These are phyloP conservation scores for Monosporozyma yasuniensis DNA, from an alignment of 805 yeast species.

Conservation along the genomic window DNA sequence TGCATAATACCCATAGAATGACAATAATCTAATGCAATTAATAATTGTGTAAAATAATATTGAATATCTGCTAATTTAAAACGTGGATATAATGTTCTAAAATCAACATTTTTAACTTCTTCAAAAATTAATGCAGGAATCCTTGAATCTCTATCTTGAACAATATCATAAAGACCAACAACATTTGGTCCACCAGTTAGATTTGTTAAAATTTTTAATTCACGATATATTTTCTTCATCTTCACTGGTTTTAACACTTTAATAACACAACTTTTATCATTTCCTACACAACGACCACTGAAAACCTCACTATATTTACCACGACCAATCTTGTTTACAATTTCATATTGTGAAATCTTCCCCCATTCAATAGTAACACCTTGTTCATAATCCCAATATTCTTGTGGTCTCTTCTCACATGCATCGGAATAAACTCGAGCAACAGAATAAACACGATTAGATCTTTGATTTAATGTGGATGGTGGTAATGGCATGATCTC, in stretches of 20 bases:
- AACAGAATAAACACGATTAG: slow-evolving; percentile 39
- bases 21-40: slow-evolving; percentile 78
- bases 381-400: slow-evolving; percentile 83
- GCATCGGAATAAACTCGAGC: slow-evolving; percentile 73
- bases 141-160: slow-evolving; percentile 67
- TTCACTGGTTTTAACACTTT: slow-evolving; percentile 90
- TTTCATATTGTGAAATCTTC: slow-evolving; percentile 51
- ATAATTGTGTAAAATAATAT: slow-evolving; percentile 70
- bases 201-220: slow-evolving; percentile 78
- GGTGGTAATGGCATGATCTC: slow-evolving; percentile 29
- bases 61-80: slow-evolving; percentile 60
- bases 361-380: slow-evolving; percentile 48
- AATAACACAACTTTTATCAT: slow-evolving; percentile 62
- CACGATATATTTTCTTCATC: slow-evolving; percentile 83
- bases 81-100: slow-evolving; percentile 63
- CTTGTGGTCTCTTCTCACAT: slow-evolving; percentile 54
- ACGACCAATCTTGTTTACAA: slow-evolving; percentile 75
- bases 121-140: slow-evolving; percentile 87
- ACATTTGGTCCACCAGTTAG: slow-evolving; percentile 51
- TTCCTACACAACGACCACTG: slow-evolving; percentile 64
- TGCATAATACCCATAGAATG: slow-evolving; percentile 96
- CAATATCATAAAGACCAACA: slow-evolving; percentile 67
- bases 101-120: slow-evolving; percentile 73
- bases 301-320: slow-evolving; percentile 96
- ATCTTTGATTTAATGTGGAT: slow-evolving; percentile 27